phyloP scores from a whole-genome alignment of 305 asterid genomes.

The Fraxinus dipetala region DNA sequence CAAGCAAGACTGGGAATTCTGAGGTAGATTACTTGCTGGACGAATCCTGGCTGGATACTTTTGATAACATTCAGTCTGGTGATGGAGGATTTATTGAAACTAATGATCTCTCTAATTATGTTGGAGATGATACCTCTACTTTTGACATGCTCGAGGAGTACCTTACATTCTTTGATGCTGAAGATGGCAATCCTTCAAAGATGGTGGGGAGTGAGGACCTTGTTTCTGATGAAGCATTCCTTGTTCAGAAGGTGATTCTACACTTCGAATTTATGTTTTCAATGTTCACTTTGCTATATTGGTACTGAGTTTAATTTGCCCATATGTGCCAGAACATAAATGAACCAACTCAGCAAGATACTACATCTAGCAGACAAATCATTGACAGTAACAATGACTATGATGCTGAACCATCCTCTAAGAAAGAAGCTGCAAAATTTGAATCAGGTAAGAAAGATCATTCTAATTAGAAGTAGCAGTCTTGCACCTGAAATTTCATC shows the following conservation, averaged over 20 bases:
- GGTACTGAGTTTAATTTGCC: slow-evolving; percentile 8
- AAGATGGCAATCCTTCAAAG: slow-evolving; percentile 39
- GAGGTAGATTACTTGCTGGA: slow-evolving; percentile 32
- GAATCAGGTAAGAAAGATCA: slow-evolving; percentile 45
- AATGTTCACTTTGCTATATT: slow-evolving; percentile 1
- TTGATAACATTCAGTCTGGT: slow-evolving; percentile 40
- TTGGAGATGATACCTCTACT: slow-evolving; percentile 36
- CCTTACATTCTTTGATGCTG: slow-evolving; percentile 58
- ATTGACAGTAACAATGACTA: slow-evolving; percentile 25
- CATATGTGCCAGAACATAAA: slow-evolving; percentile 35
- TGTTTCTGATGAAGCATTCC: slow-evolving; percentile 33
- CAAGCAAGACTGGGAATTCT: slow-evolving; percentile 26
- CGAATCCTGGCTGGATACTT: slow-evolving; percentile 38
- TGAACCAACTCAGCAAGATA: slow-evolving; percentile 32
- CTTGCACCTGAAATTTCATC: background rate
- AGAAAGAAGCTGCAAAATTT: slow-evolving; percentile 32
- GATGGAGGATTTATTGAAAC: slow-evolving; percentile 69
- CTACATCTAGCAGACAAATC: slow-evolving; percentile 32
- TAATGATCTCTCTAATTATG: slow-evolving; percentile 56
- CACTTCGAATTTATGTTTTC: background rate
- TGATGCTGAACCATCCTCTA: slow-evolving; percentile 32
- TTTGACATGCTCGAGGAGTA: slow-evolving; percentile 62
- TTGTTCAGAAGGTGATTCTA: slow-evolving; percentile 43
- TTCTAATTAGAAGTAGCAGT: background rate
- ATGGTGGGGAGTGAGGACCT: slow-evolving; percentile 38